Conservation (phyloP, 1,139 yeast genomes). For the Dujonia santamariae region DNA sequence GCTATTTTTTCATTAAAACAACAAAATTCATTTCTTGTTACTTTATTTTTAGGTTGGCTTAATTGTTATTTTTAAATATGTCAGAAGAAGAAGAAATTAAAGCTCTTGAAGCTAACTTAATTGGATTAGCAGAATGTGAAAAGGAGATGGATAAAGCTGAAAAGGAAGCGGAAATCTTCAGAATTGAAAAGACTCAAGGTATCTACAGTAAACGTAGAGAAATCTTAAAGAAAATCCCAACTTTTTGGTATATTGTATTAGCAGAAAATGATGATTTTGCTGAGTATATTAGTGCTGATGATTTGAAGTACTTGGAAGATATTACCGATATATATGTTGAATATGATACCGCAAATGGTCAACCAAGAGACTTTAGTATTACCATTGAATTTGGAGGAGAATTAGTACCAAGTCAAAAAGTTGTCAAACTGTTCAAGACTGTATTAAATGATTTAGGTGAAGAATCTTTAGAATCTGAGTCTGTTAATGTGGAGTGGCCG, state of each 20-base stretch:
- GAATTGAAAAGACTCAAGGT: slow-evolving; percentile 48
- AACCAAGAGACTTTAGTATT: slow-evolving; percentile 50
- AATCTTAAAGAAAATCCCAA: slow-evolving; percentile 49
- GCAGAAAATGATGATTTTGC: slow-evolving; percentile 77
- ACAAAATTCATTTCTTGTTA: no score
- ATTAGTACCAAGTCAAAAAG: slow-evolving; percentile 47
- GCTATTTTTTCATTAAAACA: no score
- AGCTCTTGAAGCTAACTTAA: slow-evolving; percentile 11
- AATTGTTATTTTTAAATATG: slow-evolving; percentile 3
- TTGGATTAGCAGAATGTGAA: slow-evolving; percentile 53
- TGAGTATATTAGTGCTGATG: slow-evolving; percentile 64
- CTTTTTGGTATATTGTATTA: slow-evolving; percentile 73
- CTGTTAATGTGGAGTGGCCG: slow-evolving; percentile 61
- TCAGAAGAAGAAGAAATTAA: slow-evolving; percentile 8
- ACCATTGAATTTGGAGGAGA: slow-evolving; percentile 46
- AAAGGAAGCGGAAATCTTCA: slow-evolving; percentile 47
- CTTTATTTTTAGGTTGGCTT: no score
- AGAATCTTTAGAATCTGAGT: slow-evolving; percentile 48
- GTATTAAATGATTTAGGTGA: slow-evolving; percentile 44
- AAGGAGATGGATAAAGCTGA: slow-evolving; percentile 54
- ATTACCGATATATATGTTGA: slow-evolving; percentile 56
- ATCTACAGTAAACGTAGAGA: slow-evolving; percentile 50
- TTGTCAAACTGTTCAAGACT: slow-evolving; percentile 51
- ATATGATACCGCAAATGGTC: slow-evolving; percentile 36
- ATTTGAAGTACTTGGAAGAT: slow-evolving; percentile 62